Conservation (phyloP, 106 monocot genomes). For the Amphibolis antarctica region DNA sequence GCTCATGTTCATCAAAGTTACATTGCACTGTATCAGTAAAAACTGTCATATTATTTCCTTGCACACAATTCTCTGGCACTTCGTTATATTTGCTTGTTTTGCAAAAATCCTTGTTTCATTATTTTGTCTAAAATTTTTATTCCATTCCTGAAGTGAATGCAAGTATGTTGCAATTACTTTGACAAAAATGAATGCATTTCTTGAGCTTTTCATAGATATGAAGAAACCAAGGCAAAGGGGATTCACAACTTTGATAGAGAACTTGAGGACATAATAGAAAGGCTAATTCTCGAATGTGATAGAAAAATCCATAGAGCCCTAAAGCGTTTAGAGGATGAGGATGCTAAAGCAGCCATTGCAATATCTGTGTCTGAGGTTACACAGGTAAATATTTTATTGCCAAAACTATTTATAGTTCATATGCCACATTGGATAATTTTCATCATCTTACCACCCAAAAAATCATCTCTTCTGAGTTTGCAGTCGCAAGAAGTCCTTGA, state of each 20-base stretch:
- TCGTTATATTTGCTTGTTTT: too few relatives aligned
- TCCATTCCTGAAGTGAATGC: not conserved
- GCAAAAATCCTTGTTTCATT: too few relatives aligned
- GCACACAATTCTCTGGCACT: too few relatives aligned
- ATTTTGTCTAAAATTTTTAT: not conserved
- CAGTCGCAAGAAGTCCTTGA: constrained; percentile 68
- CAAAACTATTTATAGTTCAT: not conserved
- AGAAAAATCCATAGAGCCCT: constrained; percentile 94
- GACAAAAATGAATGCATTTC: not conserved
- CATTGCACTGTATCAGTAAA: too few relatives aligned
- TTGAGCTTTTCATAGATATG: constrained; percentile 50
- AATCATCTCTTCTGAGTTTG: constrained; percentile 6
- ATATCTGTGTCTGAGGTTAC: constrained; percentile 92
- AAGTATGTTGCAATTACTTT: not conserved
- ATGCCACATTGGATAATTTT: not conserved
- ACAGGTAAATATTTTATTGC: constrained; percentile 29
- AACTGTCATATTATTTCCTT: too few relatives aligned
- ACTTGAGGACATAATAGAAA: constrained; percentile 79
- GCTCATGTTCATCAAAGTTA: too few relatives aligned
- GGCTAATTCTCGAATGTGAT: constrained; percentile 82
- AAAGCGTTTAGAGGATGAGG: constrained; percentile 71
- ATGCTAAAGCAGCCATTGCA: constrained; percentile 93
- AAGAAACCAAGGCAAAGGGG: constrained; percentile 67
- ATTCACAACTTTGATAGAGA: constrained; percentile 74
- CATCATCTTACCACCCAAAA: not conserved